phyloP scores from a whole-genome alignment of 78 protist genomes.

The Anaeramoeba ignava region DNA sequence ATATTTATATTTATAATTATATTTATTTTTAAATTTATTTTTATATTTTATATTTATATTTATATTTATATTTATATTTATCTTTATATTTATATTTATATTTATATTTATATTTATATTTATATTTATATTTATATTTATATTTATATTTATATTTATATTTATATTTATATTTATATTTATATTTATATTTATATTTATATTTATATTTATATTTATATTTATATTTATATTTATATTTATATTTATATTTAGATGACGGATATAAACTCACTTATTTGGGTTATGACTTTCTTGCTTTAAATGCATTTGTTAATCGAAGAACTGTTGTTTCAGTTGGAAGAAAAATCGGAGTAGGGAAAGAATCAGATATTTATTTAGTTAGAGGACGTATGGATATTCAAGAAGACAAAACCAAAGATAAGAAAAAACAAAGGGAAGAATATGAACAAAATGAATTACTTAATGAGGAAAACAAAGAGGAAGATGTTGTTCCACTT shows the following conservation, averaged over 20 bases:
- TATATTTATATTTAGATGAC: conserved; percentile 34
- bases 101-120: too few species aligned
- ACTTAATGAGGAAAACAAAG: too few species aligned
- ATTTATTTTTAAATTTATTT: too few species aligned
- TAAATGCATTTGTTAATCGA: conserved; percentile 61
- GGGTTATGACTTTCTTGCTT: conserved; percentile 92
- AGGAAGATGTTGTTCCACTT: neutral
- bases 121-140: too few species aligned
- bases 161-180: neutral
- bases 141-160: neutral
- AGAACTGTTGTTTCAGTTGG: conserved; percentile 61
- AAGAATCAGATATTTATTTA: conserved; percentile 70
- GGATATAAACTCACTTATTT: conserved; percentile 81
- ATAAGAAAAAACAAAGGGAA: too few species aligned
- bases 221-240: neutral
- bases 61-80: too few species aligned
- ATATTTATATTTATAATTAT: too few species aligned
- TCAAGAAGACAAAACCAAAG: too few species aligned
- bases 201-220: neutral
- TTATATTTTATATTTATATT: too few species aligned
- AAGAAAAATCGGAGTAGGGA: conserved; percentile 90
- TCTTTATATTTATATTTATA: too few species aligned
- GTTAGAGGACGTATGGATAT: too few species aligned
- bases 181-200: neutral
- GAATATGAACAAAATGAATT: too few species aligned